Evolutionary conservation across 2,329 filamentous ascomycete genomes (phyloP).

Genomic region (Cladobotryum protrusum): DNA sequence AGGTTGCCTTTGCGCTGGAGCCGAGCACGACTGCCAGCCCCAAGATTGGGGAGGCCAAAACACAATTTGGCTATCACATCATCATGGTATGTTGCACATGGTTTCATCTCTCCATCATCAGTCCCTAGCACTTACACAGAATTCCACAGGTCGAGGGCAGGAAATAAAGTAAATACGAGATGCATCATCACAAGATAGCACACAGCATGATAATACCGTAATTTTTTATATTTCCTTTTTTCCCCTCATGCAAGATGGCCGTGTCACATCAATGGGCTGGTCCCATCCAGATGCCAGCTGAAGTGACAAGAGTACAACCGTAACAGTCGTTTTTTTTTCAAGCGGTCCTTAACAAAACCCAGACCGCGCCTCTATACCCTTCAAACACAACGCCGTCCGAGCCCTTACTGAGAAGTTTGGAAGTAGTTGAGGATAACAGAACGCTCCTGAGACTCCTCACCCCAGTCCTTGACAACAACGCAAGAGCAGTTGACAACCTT

Average conservation of each 20-base stretch:
- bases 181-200: neutral
- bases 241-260: conserved; percentile 31
- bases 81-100: conserved; percentile 55
- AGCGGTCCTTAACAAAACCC: conserved; percentile 25
- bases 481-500: conserved; percentile 99
- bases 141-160: conserved; percentile 8
- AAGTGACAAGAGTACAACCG: conserved; percentile 37
- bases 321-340: conserved; percentile 25
- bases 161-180: neutral
- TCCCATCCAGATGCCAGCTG: too few relatives aligned
- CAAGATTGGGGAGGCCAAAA: conserved; percentile 65
- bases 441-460: conserved; percentile 99
- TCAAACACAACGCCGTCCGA: conserved; percentile 28
- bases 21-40: conserved; percentile 58
- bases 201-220: neutral
- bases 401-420: conserved; percentile 72
- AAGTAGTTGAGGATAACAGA: conserved; percentile 99
- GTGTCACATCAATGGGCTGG: conserved; percentile 21
- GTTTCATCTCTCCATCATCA: neutral
- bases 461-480: conserved; percentile 99
- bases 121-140: neutral
- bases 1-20: conserved; percentile 63
- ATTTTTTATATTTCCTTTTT: conserved; percentile 28
- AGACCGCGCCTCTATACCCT: conserved; percentile 35
- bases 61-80: conserved; percentile 70